These are phyloP conservation scores for Microsporum audouinii DNA, from an alignment of 2,329 filamentous ascomycete species.

Conservation along the genomic window DNA sequence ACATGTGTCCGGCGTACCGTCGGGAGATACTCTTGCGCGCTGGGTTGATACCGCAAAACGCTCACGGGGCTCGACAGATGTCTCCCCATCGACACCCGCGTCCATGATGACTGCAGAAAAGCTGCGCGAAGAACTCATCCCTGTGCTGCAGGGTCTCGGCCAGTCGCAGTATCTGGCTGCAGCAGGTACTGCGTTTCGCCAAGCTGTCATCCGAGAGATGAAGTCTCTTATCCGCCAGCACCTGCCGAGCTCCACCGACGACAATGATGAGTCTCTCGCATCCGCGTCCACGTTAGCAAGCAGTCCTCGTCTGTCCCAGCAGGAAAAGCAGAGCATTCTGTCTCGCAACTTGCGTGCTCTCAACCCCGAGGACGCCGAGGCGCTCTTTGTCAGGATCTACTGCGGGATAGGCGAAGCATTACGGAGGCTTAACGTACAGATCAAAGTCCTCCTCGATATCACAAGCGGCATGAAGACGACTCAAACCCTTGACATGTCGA, in stretches of 20 bases:
- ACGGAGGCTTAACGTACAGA: constrained; percentile 75
- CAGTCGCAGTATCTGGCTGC: constrained; percentile 3
- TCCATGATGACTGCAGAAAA: constrained; percentile 5
- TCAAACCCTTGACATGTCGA: constrained; percentile 63
- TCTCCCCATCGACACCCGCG: not conserved
- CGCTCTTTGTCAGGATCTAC: constrained; percentile 69
- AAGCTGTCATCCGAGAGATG: constrained; percentile 72
- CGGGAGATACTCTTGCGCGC: constrained; percentile 2
- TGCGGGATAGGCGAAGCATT: constrained; percentile 77
- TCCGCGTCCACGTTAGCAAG: constrained; percentile 58
- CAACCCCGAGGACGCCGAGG: constrained; percentile 72
- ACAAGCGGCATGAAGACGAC: constrained; percentile 53
- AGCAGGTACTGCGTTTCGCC: constrained; percentile 49
- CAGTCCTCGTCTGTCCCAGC: constrained; percentile 52
- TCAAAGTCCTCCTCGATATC: constrained; percentile 84
- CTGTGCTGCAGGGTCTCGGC: constrained; percentile 2
- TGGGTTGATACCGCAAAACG: constrained; percentile 3
- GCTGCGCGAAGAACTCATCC: constrained; percentile 6
- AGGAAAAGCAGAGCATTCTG: constrained; percentile 78
- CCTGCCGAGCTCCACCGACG: constrained; percentile 82
- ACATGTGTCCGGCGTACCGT: constrained; percentile 2
- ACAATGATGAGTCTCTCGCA: constrained; percentile 80
- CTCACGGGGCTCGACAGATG: not conserved
- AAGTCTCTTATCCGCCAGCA: constrained; percentile 70
- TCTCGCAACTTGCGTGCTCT: constrained; percentile 77